Evolutionary conservation across 148 eudicot species (phyloP).

Genomic region (Fagopyrum homotropicum): DNA sequence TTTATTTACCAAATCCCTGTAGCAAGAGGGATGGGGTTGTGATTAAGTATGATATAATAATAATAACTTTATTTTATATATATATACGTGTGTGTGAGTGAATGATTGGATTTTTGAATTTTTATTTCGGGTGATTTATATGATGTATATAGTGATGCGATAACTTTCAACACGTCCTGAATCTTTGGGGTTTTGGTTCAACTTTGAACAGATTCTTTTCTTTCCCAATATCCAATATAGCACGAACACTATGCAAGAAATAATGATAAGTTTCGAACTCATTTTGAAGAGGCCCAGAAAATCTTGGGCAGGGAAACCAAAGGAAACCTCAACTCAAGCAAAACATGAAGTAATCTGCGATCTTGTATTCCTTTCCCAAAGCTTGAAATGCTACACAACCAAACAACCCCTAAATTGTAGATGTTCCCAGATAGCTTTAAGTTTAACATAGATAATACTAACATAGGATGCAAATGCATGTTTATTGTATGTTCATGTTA

Average conservation of each 20-base stretch:
- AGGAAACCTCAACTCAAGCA: not conserved
- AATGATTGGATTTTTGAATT: no score
- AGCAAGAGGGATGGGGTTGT: no score
- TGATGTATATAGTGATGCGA: no score
- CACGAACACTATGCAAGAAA: not conserved
- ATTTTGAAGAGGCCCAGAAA: not conserved
- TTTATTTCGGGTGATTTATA: no score
- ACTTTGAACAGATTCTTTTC: no score
- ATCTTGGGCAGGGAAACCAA: not conserved
- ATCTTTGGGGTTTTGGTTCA: no score
- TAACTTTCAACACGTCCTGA: no score
- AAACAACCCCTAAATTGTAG: not conserved
- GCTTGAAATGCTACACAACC: not conserved
- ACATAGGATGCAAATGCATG: not conserved
- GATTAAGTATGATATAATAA: no score
- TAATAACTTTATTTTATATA: no score
- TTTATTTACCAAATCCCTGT: no score
- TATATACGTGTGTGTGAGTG: no score
- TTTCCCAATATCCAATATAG: not conserved
- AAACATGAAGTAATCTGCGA: not conserved
- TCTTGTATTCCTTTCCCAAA: not conserved
- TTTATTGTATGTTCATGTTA: not conserved
- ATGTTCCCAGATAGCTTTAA: not conserved
- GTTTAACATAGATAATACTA: not conserved
- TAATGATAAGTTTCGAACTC: not conserved